Base-by-base conservation (phyloP, 2,329 filamentous ascomycete species). In the Raffaelea albimanens region DNA sequence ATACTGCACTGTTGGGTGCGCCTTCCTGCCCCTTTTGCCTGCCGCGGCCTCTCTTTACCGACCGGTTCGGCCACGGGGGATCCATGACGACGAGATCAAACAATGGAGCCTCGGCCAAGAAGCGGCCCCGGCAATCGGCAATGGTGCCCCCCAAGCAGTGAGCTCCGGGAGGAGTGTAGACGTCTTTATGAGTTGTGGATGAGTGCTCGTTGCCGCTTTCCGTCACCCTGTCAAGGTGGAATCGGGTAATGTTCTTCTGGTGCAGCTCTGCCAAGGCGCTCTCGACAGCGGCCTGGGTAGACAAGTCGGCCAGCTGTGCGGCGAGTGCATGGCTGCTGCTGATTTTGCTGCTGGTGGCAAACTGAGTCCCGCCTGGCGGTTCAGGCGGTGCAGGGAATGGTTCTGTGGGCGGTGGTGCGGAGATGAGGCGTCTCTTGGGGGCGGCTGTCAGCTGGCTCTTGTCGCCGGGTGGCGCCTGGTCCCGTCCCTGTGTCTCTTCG, bases 1-100 rank as follows among this genome's bases (percentile, higher is more conserved):
- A 11, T n/a, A 45, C 46, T 1, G 23, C 22, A 13, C 14, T 14
- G 14, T 44, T n/a, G n/a, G n/a, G n/a, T n/a, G n/a, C n/a, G n/a
- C n/a, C n/a, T n/a, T n/a, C n/a, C n/a, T n/a, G n/a, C n/a, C n/a
- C n/a, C n/a, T n/a, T n/a, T n/a, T n/a, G n/a, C n/a, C n/a, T n/a
- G n/a, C n/a, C n/a, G n/a, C n/a, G n/a, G n/a, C n/a, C n/a, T n/a
- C n/a, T n/a, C n/a, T n/a, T n/a, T 14, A 79, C 86, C 5, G 85
- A 90, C 41, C 81, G 76, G 58, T 88, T 91, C 0, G 86, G 85
- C 86, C 87, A 91, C 1, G 87, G 86, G 3, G 87, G 87, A 58
- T 91, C 86, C 19, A 90, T 66, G 8, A 89, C 61, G 34, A 90
- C 69, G 40, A 90, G 67, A 53, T 85, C 69, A 61, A 91, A 89